phyloP scores from a whole-genome alignment of 306 rosid species.

The Inga laurina region DNA sequence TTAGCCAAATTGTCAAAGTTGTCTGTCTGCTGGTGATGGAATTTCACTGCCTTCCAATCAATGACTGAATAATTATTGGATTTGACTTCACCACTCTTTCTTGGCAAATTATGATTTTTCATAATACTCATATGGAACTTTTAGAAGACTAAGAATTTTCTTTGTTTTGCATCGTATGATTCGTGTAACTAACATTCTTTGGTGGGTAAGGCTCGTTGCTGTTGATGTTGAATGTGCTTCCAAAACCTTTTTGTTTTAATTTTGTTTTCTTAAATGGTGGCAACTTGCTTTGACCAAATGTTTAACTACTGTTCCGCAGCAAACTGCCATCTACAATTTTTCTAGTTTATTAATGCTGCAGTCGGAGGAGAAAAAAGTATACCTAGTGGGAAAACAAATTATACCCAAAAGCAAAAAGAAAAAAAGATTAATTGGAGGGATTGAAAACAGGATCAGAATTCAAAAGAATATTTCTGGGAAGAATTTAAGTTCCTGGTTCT shows the following conservation, averaged over 20 bases:
- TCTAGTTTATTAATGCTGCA: constrained; percentile 46
- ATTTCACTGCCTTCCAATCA: constrained; percentile 4
- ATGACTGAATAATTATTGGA: constrained; percentile 24
- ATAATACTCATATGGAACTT: constrained; percentile 5
- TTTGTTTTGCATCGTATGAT: not conserved
- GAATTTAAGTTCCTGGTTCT: constrained; percentile 2
- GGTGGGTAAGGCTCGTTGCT: not conserved
- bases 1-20: not conserved
- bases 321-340: constrained; percentile 50
- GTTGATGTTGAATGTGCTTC: not conserved
- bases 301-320: constrained; percentile 53
- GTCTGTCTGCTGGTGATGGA: constrained; percentile 22
- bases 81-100: constrained; percentile 19
- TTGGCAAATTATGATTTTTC: not conserved
- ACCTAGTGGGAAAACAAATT: constrained; percentile 25
- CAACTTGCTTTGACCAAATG: constrained; percentile 42
- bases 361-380: constrained; percentile 25
- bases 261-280: constrained; percentile 5
- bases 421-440: not conserved
- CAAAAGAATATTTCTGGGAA: constrained; percentile 8
- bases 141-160: constrained; percentile 9
- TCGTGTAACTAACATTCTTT: not conserved
- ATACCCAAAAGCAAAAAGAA: not conserved
- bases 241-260: not conserved
- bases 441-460: constrained; percentile 16